Conservation (phyloP, 2,329 filamentous ascomycete genomes). For the Aspergillus novofumigatus region DNA sequence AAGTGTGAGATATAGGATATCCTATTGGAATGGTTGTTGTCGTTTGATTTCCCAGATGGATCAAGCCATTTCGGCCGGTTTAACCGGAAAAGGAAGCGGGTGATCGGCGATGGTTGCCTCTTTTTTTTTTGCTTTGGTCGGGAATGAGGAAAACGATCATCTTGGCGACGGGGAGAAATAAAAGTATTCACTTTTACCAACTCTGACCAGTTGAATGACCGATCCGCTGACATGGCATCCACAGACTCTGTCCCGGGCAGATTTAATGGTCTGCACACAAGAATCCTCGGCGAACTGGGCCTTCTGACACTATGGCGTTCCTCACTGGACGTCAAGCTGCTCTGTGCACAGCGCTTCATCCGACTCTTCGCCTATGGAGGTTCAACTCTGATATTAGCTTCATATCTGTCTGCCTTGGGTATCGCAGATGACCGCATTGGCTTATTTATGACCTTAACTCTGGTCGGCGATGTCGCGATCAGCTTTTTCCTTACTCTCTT, state of each 20-base stretch:
- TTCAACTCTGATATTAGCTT: conserved; percentile 57
- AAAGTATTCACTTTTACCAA: background rate
- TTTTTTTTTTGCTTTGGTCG: background rate
- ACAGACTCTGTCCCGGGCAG: background rate
- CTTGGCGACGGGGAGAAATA: background rate
- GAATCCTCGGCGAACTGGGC: conserved; percentile 30
- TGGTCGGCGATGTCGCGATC: conserved; percentile 58
- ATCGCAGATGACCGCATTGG: conserved; percentile 58
- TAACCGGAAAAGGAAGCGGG: background rate
- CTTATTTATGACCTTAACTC: conserved; percentile 61
- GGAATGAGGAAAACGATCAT: background rate
- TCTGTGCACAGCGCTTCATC: conserved; percentile 40
- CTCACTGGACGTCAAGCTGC: conserved; percentile 35
- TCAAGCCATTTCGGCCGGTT: background rate
- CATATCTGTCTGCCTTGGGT: conserved; percentile 55
- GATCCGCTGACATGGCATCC: background rate
- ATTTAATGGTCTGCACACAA: conserved; percentile 1
- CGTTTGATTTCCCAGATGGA: background rate
- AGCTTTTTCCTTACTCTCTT: conserved; percentile 55
- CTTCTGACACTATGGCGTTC: conserved; percentile 36
- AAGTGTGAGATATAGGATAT: background rate
- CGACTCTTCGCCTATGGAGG: conserved; percentile 64
- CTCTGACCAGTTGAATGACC: background rate
- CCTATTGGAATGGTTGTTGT: background rate
- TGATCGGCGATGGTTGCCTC: background rate